Base-by-base conservation (phyloP, 2,329 filamentous ascomycete species). In the Gremmenia infestans region DNA sequence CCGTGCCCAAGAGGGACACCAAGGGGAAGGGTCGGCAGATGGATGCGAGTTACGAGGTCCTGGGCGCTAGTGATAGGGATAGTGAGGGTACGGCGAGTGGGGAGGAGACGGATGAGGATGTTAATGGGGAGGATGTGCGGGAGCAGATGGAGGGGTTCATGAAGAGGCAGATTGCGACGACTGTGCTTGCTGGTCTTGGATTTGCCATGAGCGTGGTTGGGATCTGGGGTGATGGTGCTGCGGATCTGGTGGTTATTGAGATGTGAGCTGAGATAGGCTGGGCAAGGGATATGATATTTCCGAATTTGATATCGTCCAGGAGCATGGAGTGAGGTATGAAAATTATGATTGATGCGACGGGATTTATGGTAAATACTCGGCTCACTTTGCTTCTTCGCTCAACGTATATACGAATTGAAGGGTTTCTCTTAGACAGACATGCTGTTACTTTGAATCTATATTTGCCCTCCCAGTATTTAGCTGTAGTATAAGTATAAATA, bases 11-110 rank as follows among this genome's bases (percentile, higher is more conserved):
- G 72, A 57, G 57, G 32, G 50, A 50, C 35, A 52, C 40, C 52
- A 65, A 65, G 48, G 52, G 52, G 8, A 67, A 65, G 51, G 50
- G 49, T 15, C 61, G 60, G 52, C 64, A 66, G 59, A 81, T 89
- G 76, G 87, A 91, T 70, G 80, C 82, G 47, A 89, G 83, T 77
- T 89, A 88, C 72, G 86, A 90, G 72, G 81, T 88, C 9, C 74
- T 88, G 23, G 77, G 80, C 45, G 56, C 63, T 9, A 66, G 60
- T 48, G 60, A 63, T 48, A 42, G 60, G 36, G 78, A 83, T 60
- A 78, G 75, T 60, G 76, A 81, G 57, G 70, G 67, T 6, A 66
- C 67, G 19, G 63, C 48, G 39, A 73, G 72, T 48, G 75, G 76
- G 42, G 78, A 79, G 71, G 83, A 81, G 63, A 70, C 69, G 63